These are phyloP conservation scores for Mycena venus DNA, from an alignment of 768 basidiomycete species.

Conservation along the genomic window DNA sequence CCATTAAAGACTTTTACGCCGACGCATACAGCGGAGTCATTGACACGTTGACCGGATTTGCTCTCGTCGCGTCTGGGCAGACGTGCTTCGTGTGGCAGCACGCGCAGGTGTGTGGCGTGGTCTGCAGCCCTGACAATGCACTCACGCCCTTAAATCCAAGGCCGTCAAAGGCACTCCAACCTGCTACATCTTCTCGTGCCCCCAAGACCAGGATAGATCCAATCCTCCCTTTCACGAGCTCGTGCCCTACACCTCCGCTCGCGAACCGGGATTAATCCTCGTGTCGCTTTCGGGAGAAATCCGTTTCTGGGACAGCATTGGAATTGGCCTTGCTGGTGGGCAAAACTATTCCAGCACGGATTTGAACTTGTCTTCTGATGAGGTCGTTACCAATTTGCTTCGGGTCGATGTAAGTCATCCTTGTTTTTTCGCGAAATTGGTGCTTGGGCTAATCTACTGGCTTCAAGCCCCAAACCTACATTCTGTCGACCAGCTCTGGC, in stretches of 20 bases:
- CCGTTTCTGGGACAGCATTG: slow-evolving; percentile 91
- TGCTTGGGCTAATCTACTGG: slow-evolving; percentile 15
- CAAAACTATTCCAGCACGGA: slow-evolving; percentile 69
- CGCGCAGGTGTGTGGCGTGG: slow-evolving; percentile 63
- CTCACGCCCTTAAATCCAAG: slow-evolving; percentile 41
- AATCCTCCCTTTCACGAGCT: slow-evolving; percentile 71
- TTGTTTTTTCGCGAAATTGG: slow-evolving; percentile 17
- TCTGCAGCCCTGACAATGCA: background rate
- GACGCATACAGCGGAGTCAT: slow-evolving; percentile 80
- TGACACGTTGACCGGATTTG: slow-evolving; percentile 80
- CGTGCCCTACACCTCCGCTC: slow-evolving; percentile 72
- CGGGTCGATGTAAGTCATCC: slow-evolving; percentile 69
- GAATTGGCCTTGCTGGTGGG: slow-evolving; percentile 86
- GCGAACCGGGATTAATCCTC: slow-evolving; percentile 91
- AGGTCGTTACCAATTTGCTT: slow-evolving; percentile 75
- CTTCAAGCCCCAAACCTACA: slow-evolving; percentile 71
- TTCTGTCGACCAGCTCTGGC: slow-evolving; percentile 78
- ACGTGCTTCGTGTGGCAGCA: slow-evolving; percentile 91
- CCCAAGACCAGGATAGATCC: slow-evolving; percentile 55
- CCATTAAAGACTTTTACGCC: slow-evolving; percentile 69
- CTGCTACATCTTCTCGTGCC: slow-evolving; percentile 87
- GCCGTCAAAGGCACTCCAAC: slow-evolving; percentile 81
- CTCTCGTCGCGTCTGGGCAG: slow-evolving; percentile 76
- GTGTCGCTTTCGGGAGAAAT: slow-evolving; percentile 78
- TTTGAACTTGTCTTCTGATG: slow-evolving; percentile 64